Evolutionary conservation across 352 stramenopile genomes (phyloP), one percentile per base, ranked within the genome.

Genomic region (Pythium aquatile): DNA sequence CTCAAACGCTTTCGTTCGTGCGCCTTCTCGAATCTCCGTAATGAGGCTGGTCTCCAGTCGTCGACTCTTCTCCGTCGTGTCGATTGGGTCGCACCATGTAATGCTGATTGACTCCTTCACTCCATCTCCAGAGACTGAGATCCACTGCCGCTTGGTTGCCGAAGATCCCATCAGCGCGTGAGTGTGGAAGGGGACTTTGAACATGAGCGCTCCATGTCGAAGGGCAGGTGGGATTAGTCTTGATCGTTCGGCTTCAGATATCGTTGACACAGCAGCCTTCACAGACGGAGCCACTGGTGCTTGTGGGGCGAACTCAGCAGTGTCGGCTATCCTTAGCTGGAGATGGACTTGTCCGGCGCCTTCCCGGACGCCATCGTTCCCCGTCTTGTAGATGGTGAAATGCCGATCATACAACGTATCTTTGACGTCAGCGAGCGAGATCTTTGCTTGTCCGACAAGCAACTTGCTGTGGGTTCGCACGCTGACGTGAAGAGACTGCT

Each of bases 161-260:
- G 49, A 68, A 35, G 70, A 54, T 1, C 65, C 53, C 29, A 83
- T 66, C 16, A 89, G 52, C 35, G 70, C 78, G 39, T 77, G 77
- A 0, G 68, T 75, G 59, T 94, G 85, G 37, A 84, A 95, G 13
- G 87, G 83, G 1, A 94, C 75, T 63, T 95, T 95, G 63, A 83
- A 93, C 58, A 94, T 80, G 33, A 94, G 57, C 7, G 75, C 69
- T 7, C 87, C 87, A 59, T 83, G 82, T 26, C 65, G 57, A 17
- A 95, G 72, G 47, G 69, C 69, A 0, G 74, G 16, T 33, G 81
- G 81, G 46, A 91, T 67, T 28, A 49, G 28, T 17, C 39, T 24
- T 17, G 44, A n/a, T 51, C 44, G n/a, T 2, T 51, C 44, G 30
- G 44, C 44, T 51, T 51, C 44, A 16, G 44, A 13, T 32, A 51